Base-by-base conservation (phyloP, 495 filamentous ascomycete species). In the Letharia lupina region DNA sequence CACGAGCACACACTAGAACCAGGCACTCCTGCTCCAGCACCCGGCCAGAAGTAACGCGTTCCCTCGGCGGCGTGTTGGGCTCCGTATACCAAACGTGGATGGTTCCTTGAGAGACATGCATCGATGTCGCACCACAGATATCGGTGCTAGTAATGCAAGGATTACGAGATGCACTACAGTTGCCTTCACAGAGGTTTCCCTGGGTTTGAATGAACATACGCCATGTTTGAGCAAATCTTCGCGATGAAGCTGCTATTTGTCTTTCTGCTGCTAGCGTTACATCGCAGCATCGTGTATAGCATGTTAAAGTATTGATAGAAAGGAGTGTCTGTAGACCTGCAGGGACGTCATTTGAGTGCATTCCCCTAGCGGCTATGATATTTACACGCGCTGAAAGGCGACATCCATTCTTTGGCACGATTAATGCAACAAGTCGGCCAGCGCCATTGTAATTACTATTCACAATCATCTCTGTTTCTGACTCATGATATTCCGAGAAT, bases 1-100 rank as follows among this genome's bases (percentile, higher is more conserved):
- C 88, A 91, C 73, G 77, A 79, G 4, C 88, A 91, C 69, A 79
- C 85, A 41, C 74, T 88, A 58, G 85, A 87, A 70, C 85, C 86
- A 47, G 84, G 83, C 15, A 76, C 77, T 11, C 75, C 73, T 64
- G 72, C 75, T 48, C 73, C 81, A 11, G 73, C 80, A 62, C 67
- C 78, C 52, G 80, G 77, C 67, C 61, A 64, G 60, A 62, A 64
- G 45, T 69, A 58, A 81, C 6, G 79, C 72, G 75, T 66, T 39
- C 60, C 4, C 11, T 44, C 20, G 33, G 33, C 35, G 0, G 13
- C 35, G 6, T 6, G 35, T 61, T n/a, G 28, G 31, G 15, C 12
- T 56, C 18, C 4, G 5, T 7, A 56, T 35, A 33, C 10, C 8
- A 12, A 8, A 16, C 7, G 12, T 56, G 13, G 16, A 56, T 56